Base-by-base conservation (phyloP, 345 rosid species). In the Rhodamnia rubescens region DNA sequence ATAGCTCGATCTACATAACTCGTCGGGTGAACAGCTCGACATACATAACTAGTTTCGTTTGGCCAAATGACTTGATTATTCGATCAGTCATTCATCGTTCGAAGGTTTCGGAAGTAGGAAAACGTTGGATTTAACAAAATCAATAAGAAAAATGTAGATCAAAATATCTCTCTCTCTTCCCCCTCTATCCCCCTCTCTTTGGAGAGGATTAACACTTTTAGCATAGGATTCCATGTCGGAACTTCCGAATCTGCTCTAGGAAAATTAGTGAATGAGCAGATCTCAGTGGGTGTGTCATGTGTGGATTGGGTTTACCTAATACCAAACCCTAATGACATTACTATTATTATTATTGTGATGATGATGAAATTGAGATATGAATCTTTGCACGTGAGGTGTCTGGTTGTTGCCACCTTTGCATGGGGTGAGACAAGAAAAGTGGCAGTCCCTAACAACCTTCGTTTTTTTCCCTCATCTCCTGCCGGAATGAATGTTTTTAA, bases 51-150 rank as follows among this genome's bases (percentile, higher is more conserved):
- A 61, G 22, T 15, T 59, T 16, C 10, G 1, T 59, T 59, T 1
- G 6, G 16, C 29, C 32, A 5, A 58, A n/a, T 1, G 16, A n/a
- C 18, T n/a, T 12, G 27, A 58, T 12, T 12, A 58, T n/a, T 58
- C 2, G 0, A 58, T 7, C 2, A 4, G 27, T 59, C 32, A 29
- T 61, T 0, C 15, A 1, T 21, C 20, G 29, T 7, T 15, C 0
- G 6, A 61, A 29, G 74, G 42, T 61, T 49, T 61, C 0, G 0
- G 5, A 29, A 49, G 51, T 11, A 49, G 51, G 51, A 49, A 49
- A 49, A 49, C 51, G 51, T 49, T 49, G 11, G 51, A 49, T 27
- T n/a, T 27, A 3, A n/a, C 36, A n/a, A n/a, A 58, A 58, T 58
- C 1, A 58, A n/a, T n/a, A 15, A 12, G 4, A 5, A 58, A 58